Conservation (phyloP, 2,329 filamentous ascomycete species). For the Helotiales sp. region DNA sequence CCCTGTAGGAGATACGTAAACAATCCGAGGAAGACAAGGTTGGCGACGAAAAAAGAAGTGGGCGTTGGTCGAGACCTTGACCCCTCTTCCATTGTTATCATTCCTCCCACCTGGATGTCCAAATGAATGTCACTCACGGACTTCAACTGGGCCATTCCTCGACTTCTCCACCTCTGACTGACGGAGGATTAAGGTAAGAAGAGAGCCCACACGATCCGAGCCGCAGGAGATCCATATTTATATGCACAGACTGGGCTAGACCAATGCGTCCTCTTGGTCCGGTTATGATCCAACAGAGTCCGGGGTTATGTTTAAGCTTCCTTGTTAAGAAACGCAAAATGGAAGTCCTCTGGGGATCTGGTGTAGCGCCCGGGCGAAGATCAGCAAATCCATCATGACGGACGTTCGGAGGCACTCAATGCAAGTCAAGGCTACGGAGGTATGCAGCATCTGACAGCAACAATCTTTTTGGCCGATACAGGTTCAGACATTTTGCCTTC, state of each 20-base stretch:
- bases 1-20: not conserved
- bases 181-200: not conserved
- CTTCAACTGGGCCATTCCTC: not conserved
- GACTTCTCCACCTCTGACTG: not conserved
- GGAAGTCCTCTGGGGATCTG: not conserved
- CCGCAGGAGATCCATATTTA: not conserved
- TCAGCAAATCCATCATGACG: too few species aligned
- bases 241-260: conserved; percentile 12
- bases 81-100: not conserved
- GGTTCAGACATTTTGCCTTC: not conserved
- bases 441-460: conserved; percentile 15
- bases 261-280: not conserved
- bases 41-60: not conserved
- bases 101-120: not conserved
- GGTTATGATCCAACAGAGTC: not conserved
- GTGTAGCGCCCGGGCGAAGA: conserved; percentile 20
- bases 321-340: conserved; percentile 8
- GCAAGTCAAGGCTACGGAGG: too few species aligned
- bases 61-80: not conserved
- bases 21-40: not conserved
- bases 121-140: not conserved
- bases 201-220: conserved; percentile 5
- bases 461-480: conserved; percentile 3
- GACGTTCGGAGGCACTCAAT: too few species aligned
- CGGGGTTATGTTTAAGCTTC: conserved; percentile 19